These are phyloP conservation scores for Colletotrichum somersetense DNA, from an alignment of 2,329 filamentous ascomycete species.

Conservation along the genomic window DNA sequence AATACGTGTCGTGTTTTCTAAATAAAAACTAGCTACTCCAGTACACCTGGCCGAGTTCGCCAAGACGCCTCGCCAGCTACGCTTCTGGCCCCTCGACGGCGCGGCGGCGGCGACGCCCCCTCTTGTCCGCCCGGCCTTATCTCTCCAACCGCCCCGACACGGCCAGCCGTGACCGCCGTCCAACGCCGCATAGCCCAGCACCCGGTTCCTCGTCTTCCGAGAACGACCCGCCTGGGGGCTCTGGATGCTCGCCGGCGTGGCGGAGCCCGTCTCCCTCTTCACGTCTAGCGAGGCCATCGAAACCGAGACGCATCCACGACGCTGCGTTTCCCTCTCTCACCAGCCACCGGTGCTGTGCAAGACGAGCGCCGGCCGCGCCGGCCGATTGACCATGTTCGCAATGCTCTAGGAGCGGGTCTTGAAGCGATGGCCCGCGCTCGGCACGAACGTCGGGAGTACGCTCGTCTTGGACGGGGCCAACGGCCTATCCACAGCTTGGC, in stretches of 20 bases:
- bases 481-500: constrained; percentile 29
- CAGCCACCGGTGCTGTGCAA: constrained; percentile 12
- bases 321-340: background rate
- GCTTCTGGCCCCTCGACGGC: background rate
- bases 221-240: constrained; percentile 14
- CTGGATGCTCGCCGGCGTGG: constrained; percentile 3
- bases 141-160: constrained; percentile 20
- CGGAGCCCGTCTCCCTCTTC: constrained; percentile 13
- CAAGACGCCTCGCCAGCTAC: constrained; percentile 27
- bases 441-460: constrained; percentile 15
- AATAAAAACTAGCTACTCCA: background rate
- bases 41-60: constrained; percentile 32
- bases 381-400: constrained; percentile 28
- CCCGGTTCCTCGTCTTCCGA: constrained; percentile 25
- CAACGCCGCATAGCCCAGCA: constrained; percentile 19
- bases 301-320: constrained; percentile 24
- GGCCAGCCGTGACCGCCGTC: background rate
- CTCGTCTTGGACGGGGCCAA: constrained; percentile 23
- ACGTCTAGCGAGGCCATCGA: constrained; percentile 30
- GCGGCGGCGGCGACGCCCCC: background rate
- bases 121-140: constrained; percentile 1
- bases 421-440: constrained; percentile 16
- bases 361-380: constrained; percentile 30
- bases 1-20: background rate
- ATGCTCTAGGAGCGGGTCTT: constrained; percentile 22